Evolutionary conservation across 169 alveolate species (phyloP).

Genomic region (Ichthyophthirius multifiliis): DNA sequence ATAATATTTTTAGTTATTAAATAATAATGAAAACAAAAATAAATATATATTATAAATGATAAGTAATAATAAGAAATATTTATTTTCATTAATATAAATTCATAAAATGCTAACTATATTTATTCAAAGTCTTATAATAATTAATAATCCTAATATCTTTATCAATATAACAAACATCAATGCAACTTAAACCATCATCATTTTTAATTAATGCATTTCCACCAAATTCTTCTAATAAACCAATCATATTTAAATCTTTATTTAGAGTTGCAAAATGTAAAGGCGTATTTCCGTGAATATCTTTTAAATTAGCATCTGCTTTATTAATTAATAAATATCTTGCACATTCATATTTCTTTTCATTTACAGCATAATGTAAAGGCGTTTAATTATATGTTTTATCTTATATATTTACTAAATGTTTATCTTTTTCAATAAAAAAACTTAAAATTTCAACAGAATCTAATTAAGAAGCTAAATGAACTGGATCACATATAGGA

Average conservation of each 20-base stretch:
- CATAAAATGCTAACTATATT: neutral
- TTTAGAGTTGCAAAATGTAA: conserved; percentile 49
- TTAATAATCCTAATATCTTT: neutral
- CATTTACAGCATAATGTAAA: conserved; percentile 43
- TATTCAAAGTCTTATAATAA: neutral
- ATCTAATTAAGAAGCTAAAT: conserved; percentile 45
- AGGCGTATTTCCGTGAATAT: conserved; percentile 56
- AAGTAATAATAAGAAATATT: no score
- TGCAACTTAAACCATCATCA: conserved; percentile 30
- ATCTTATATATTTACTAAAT: neutral
- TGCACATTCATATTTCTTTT: conserved; percentile 11
- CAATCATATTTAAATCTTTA: conserved; percentile 20
- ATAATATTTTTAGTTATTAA: no score
- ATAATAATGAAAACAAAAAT: no score
- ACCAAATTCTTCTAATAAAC: conserved; percentile 35
- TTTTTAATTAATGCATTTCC: conserved; percentile 44
- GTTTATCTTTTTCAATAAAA: conserved; percentile 33
- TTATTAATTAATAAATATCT: conserved; percentile 21
- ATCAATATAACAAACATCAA: conserved; percentile 34
- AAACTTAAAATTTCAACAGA: conserved; percentile 29
- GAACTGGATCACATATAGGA: conserved; percentile 43
- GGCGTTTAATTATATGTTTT: conserved; percentile 45
- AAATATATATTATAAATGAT: no score
- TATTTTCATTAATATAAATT: neutral
- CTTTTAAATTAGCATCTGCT: conserved; percentile 44